Evolutionary conservation across 2,329 filamentous ascomycete species (phyloP), one percentile per base, ranked within the genome.

Genomic region (Colletotrichum karsti): DNA sequence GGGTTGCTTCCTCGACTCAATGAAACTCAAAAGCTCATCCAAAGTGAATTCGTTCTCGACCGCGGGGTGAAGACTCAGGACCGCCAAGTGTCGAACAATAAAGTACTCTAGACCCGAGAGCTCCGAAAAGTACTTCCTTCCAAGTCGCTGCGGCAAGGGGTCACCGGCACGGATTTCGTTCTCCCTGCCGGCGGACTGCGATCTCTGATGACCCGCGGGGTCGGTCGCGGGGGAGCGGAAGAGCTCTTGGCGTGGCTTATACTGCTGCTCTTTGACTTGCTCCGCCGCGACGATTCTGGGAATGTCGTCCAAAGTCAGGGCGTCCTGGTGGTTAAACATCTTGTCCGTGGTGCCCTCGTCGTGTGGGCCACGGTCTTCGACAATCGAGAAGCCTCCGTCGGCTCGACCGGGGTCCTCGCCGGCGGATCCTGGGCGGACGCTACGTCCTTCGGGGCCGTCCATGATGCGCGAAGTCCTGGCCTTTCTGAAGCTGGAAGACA

Each of bases 41-140:
- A 98, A 87, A n/a, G 92, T 93, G 79, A 98, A 98, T 73, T 97
- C 91, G 4, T 91, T 90, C 73, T 97, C 94, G 5, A 99, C 86
- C 78, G 98, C 86, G 7, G 96, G 94, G 72, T 97, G 94, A 91
- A 99, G 97, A 1, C 93, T 95, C 67, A 99, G 84, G 6, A 99
- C 96, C 9, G 96, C 96, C 63, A 98, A 90, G 74, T 98, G 95
- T 26, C 96, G 92, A 50, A 98, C 93, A 74, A 98, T 98, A 79
- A 99, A 98, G 77, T 98, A 98, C 77, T 99, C 96, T 30, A 99
- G 84, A 1, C 93, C 94, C 3, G 96, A 97, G 6, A 99, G 87
- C 77, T 99, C 96, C 0, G 96, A 98, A 77, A 99, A 99, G 81
- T 97, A 99, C 73, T 91, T 93, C 76, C 95, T 93, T 1, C 86